Base-by-base conservation (phyloP, 495 filamentous ascomycete species). In the Thermothielavioides terrestris region DNA sequence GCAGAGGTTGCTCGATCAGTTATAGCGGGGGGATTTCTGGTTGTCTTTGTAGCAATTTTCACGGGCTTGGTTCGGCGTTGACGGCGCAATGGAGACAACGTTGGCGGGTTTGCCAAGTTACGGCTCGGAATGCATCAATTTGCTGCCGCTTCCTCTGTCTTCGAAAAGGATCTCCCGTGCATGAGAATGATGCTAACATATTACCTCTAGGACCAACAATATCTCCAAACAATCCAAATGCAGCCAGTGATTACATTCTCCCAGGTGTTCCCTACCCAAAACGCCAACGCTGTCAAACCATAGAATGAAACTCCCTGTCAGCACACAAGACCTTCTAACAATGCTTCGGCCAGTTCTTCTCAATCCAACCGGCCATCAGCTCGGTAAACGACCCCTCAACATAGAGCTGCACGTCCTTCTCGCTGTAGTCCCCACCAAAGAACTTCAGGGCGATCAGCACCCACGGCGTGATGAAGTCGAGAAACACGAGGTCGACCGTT, bases 401-500 rank as follows among this genome's bases (percentile, higher is more conserved):
- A 59, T 88, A 95, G 21, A 67, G 60, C 50, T 73, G 67, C 15
- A 87, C 84, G 57, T 86, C 75, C 4, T 76, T 68, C 22, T 65
- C 66, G 18, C 58, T 61, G 49, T 86, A 86, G 11, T 76, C 71
- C 26, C 85, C 69, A 0, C 84, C 82, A 15, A 77, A 73, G 59
- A 85, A 85, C 52, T 70, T 69, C 34, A 95, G 68, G 17, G 86
- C 92, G 3, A 85, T 62, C 37, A 89, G 59, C 42, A 96, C 70
- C 74, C 83, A 88, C 31, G 77, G 77, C 66, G 94, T 77, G 42
- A 97, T 84, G 55, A 96, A 98, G 57, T 94, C 89, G 39, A 91
- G 74, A 62, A 92, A 98, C 20, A 96, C 82, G 4, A 98, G 55
- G 62, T 96, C 91, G 2, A 97, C 84, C 0, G 55, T 83, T 56